Base-by-base conservation (phyloP, 2,329 filamentous ascomycete genomes). In the Penicillium sp. region DNA sequence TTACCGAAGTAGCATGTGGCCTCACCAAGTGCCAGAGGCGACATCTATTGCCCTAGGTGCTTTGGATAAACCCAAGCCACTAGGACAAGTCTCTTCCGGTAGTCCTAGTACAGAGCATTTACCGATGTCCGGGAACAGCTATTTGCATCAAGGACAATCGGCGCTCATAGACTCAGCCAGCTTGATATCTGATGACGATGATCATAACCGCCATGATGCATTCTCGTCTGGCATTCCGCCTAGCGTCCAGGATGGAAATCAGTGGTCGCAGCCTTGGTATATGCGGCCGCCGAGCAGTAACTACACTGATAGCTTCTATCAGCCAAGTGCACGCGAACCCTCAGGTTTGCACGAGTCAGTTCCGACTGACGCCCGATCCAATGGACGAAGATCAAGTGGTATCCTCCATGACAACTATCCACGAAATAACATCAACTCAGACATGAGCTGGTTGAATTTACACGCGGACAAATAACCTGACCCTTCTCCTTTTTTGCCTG, bases 371-470 rank as follows among this genome's bases (percentile, higher is more conserved):
- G 40, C 59, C 59, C 54, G 49, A 14, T 57, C 58, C 47, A 47
- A 67, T 58, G 23, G 64, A 64, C 55, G 64, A 60, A 23, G 55
- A 33, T 72, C 71, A 9, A 73, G 70, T 56, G 60, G 69, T 6
- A 56, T 72, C 9, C 71, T 73, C 45, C 70, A 70, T 2, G 28
- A 47, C 58, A 64, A 20, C 57, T 63, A 65, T 7, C 47, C 59
- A 18, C 57, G 48, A 18, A 61, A 46, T 23, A 68, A 66, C 47
- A 54, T 70, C 57, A 74, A 73, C 56, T 66, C 72, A 3, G 74
- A 76, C 64, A 72, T 76, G 68, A 76, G 74, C 64, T 76, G 74
- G 74, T 63, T 76, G 51, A 75, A 76, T 60, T 64, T 76, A 18
- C 45, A 60, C 45, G 56, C 46, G 9, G 56, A 54, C 21, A 45